Base-by-base conservation (phyloP, 2,329 filamentous ascomycete species). In the Alternaria dauci region DNA sequence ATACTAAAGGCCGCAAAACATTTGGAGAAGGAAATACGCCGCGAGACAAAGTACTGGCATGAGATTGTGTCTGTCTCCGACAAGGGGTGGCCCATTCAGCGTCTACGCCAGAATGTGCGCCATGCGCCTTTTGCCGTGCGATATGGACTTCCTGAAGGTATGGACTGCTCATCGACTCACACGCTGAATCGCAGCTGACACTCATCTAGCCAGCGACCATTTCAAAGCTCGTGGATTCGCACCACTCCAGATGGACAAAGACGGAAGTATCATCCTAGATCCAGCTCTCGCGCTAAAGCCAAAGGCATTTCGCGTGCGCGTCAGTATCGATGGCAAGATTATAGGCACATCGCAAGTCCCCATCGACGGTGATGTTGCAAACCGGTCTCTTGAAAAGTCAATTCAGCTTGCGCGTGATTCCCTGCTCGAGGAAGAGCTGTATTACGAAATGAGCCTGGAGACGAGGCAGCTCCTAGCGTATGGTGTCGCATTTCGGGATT, bases 31-130 rank as follows among this genome's bases (percentile, higher is more conserved):
- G 94, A 97, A 76, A 90, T 96, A 34, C 85, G 87, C 9, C 87
- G 88, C 30, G 95, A 99, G 81, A 89, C 89, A 2, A 89, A 86
- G 69, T 99, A 96, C 78, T 99, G 95, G 95, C 86, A 91, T 56
- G 90, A 96, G 70, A 86, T 98, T 2, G 81, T 96, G 47, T 87
- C 88, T 9, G 88, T 98, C 44, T 93, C 90, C 66, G 87, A 93
- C 67, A 89, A 89, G 55, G 93, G 94, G 5, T 99, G 95, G 94
- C 89, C 91, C 20, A 82, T 98, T 18, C 75, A 77, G 39, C 71
- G 73, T 20, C 63, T 72, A n/a, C 63, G 73, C 23, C 70, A 65
- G 39, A 72, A 74, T 34, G 66, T 59, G 23, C 94, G 90, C 68
- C 87, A 91, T 50, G 82, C 95, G 41, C 92, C 93, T 0, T 83